A percentile compares a stretch with the other conserved stretches of the same genome.
These are phyloP conservation scores for Cornus suecica DNA, from an alignment of 148 eudicot genomes.

Conservation along the genomic window DNA sequence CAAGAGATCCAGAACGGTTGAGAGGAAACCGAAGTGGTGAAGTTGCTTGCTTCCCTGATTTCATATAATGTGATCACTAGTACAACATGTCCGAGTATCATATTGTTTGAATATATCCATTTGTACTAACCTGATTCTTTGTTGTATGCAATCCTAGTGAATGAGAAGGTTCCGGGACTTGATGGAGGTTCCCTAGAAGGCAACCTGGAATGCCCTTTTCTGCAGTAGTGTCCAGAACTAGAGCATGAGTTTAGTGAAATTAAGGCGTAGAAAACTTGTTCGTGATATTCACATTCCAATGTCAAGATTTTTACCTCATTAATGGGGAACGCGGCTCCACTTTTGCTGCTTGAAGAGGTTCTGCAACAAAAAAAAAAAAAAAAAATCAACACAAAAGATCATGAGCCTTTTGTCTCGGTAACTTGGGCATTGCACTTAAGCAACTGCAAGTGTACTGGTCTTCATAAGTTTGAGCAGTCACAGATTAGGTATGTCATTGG, in stretches of 20 bases:
- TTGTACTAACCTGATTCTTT: constrained; percentile 32
- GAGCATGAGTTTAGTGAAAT: constrained; percentile 4
- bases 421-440: neutral
- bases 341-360: constrained; percentile 10
- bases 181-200: constrained; percentile 14
- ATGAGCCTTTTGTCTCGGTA: neutral
- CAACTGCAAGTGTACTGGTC: neutral
- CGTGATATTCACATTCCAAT: neutral
- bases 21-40: constrained; percentile 27
- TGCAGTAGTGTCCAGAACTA: constrained; percentile 12
- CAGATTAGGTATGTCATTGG: no score
- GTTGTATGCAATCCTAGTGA: constrained; percentile 19
- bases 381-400: neutral
- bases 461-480: neutral
- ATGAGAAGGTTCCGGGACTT: constrained; percentile 24
- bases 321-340: constrained; percentile 6
- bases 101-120: neutral
- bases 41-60: constrained; percentile 27
- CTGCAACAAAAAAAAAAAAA: no score
- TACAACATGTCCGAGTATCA: neutral
- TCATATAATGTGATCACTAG: neutral
- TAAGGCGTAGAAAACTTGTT: neutral
- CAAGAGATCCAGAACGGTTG: constrained; percentile 25
- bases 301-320: constrained; percentile 11
- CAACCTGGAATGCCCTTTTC: constrained; percentile 22